Percentiles rank a stretch among this genome's conserved stretches.
These are phyloP conservation scores for Teunomyces kruisii DNA, from an alignment of 805 yeast genomes.

Conservation along the genomic window DNA sequence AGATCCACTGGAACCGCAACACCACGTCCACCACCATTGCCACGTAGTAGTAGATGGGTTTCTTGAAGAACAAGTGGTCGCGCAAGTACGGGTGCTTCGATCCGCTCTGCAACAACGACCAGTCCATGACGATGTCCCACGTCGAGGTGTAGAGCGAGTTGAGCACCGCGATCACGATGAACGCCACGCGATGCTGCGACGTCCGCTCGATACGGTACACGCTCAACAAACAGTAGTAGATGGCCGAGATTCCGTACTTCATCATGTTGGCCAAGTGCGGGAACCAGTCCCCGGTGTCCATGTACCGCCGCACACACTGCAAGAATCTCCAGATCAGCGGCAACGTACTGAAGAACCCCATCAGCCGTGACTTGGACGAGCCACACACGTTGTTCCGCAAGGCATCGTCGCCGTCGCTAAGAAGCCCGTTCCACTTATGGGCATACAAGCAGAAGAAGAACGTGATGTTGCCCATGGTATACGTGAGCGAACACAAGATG, in stretches of 20 bases:
- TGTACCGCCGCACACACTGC: conserved; percentile 88
- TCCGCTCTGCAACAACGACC: conserved; percentile 78
- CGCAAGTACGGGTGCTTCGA: conserved; percentile 61
- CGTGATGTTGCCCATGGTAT: conserved; percentile 81
- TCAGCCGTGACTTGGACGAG: conserved; percentile 65
- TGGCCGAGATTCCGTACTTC: conserved; percentile 67
- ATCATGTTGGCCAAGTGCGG: conserved; percentile 90
- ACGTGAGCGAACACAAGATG: conserved; percentile 82
- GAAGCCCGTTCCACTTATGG: conserved; percentile 61
- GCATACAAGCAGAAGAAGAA: conserved; percentile 83
- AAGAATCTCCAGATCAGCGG: conserved; percentile 90
- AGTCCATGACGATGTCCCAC: conserved; percentile 97
- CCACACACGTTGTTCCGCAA: conserved; percentile 54
- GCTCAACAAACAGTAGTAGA: conserved; percentile 73
- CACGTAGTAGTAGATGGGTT: conserved; percentile 60
- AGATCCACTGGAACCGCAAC: conserved; percentile 88
- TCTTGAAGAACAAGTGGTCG: conserved; percentile 64
- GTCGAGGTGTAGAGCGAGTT: conserved; percentile 68
- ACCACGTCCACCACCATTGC: conserved; percentile 75
- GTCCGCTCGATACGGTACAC: conserved; percentile 65
- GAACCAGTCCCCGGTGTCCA: conserved; percentile 93
- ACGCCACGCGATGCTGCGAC: conserved; percentile 48
- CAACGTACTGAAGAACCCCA: conserved; percentile 82
- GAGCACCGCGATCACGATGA: conserved; percentile 70
- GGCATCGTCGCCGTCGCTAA: conserved; percentile 32